Base-by-base conservation (phyloP, 2,329 filamentous ascomycete species). In the Paecilomyces sp. region DNA sequence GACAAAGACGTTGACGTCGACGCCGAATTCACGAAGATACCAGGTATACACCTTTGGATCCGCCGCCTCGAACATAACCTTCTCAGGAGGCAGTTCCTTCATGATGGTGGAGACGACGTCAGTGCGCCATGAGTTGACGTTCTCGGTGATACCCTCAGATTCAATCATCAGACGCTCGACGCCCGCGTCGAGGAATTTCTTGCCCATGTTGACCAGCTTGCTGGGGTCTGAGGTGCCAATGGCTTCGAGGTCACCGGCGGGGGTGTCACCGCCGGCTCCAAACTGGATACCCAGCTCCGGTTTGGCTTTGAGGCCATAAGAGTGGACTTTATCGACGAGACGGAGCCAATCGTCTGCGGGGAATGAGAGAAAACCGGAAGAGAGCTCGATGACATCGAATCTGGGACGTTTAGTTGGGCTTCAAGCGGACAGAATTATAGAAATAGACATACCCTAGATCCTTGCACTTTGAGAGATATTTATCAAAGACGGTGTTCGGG, bases 91-190 rank as follows among this genome's bases (percentile, higher is more conserved):
- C 22, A 84, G 59, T 55, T 83, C 80, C 57, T 77, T 76, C 69
- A 84, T 71, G 52, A 84, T 82, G 30, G 69, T 68, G 50, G 81
- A 80, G 15, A 84, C 81, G 2, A 84, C 81, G 63, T 84, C 82
- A 2, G 80, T 84, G 59, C 80, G 72, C 83, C 83, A 84, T 8
- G 69, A 74, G 57, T 70, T 73, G 6, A 84, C 81, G 57, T 84
- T 84, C 71, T 84, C 81, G 0, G 82, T 84, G 63, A 85, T 84
- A 0, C 82, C 82, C 69, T 84, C 81, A n/a, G 80, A 83, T 66
- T 85, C 81, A 58, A 84, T 82, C 81, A 85, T 85, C 64, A 84
- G 74, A 8, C 81, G 72, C 67, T 84, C 81, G 2, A 85, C 81
- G 0, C 81, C 82, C 0, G 74, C 78, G 18, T 80, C 74, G 15